phyloP scores from a whole-genome alignment of 345 rosid species.

The Syzygium grande region DNA sequence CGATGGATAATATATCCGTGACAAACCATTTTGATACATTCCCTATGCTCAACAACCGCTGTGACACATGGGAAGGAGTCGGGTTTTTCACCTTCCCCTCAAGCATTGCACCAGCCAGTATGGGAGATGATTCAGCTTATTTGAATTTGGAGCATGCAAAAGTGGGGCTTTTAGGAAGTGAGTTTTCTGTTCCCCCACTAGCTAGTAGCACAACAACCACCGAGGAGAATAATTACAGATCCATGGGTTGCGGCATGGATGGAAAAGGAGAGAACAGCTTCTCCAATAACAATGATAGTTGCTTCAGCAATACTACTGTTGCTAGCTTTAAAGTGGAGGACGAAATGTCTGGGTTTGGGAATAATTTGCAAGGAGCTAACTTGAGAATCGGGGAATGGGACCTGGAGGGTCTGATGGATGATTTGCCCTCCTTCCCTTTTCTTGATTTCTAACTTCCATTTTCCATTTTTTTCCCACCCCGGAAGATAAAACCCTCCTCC shows the following conservation, averaged over 20 bases:
- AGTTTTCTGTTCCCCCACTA: conserved; percentile 41
- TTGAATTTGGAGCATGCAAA: conserved; percentile 31
- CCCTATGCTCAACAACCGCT: conserved; percentile 16
- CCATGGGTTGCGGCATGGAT: conserved; percentile 11
- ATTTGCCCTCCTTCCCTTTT: conserved; percentile 61
- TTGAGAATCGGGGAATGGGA: conserved; percentile 87
- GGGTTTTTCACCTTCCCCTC: conserved; percentile 25
- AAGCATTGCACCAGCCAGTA: conserved; percentile 17
- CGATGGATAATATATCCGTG: conserved; percentile 26
- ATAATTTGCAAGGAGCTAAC: conserved; percentile 62
- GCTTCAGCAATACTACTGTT: conserved; percentile 29
- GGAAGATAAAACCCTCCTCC: background rate
- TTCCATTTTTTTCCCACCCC: background rate
- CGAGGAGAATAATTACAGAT: background rate
- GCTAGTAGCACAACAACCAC: conserved; percentile 18
- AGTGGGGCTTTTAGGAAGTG: conserved; percentile 31
- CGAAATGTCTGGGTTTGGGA: conserved; percentile 44
- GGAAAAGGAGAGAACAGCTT: conserved; percentile 12
- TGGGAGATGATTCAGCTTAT: conserved; percentile 18
- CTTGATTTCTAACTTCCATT: conserved; percentile 62
- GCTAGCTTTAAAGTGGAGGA: conserved; percentile 35
- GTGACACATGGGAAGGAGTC: conserved; percentile 22
- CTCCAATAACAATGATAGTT: conserved; percentile 27
- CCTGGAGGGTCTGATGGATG: conserved; percentile 69
- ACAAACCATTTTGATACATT: conserved; percentile 38